Evolutionary conservation across 257 asterid genomes (phyloP).

Genomic region (Ocimum tenuiflorum): DNA sequence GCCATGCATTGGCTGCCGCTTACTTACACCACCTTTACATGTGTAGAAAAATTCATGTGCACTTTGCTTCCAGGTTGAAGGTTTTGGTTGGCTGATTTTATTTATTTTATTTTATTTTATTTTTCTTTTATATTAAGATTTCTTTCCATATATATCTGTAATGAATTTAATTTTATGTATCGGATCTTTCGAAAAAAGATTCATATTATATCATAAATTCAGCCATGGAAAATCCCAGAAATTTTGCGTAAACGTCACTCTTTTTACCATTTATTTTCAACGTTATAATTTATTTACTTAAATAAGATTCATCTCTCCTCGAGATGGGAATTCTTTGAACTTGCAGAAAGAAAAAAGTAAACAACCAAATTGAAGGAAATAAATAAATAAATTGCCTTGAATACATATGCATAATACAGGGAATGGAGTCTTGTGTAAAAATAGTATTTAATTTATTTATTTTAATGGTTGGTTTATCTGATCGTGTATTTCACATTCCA

Average conservation of each 20-base stretch:
- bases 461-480: background rate
- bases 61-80: constrained; percentile 27
- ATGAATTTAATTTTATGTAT: too few relatives aligned
- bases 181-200: too few relatives aligned
- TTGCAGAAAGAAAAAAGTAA: background rate
- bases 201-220: background rate
- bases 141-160: background rate
- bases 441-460: background rate
- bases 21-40: constrained; percentile 20
- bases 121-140: background rate
- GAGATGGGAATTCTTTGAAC: constrained; percentile 3
- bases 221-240: constrained; percentile 15
- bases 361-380: background rate
- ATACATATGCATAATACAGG: background rate
- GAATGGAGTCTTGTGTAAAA: background rate
- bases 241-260: constrained; percentile 30
- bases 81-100: constrained; percentile 19
- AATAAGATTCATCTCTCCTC: background rate
- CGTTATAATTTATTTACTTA: background rate
- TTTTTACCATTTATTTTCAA: background rate
- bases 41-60: constrained; percentile 26
- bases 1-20: constrained; percentile 32
- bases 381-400: too few relatives aligned
- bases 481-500: too few relatives aligned
- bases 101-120: background rate